Base-by-base conservation (phyloP, 2,329 filamentous ascomycete genomes). In the Sodiomyces alkalinus region DNA sequence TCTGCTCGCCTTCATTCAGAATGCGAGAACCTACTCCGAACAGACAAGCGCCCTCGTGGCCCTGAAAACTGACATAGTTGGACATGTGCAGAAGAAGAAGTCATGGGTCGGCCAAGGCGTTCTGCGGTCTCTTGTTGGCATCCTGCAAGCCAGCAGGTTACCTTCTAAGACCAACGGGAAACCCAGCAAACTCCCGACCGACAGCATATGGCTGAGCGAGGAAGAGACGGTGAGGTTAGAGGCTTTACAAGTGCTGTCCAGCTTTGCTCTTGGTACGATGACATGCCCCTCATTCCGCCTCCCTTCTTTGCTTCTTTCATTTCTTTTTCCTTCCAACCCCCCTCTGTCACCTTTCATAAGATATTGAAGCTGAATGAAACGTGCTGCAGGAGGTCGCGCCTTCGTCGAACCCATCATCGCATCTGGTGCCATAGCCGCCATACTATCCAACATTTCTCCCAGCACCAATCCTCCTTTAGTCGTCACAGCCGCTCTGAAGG, bases 31-130 rank as follows among this genome's bases (percentile, higher is more conserved):
- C 19, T 48, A 55, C 26, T 39, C 52, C 14, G 67, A 74, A 37
- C 67, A 68, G 41, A 56, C 68, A 22, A 56, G 62, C 16, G 68
- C 74, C 27, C 62, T 94, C 24, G 72, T 75, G 39, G 61, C 64
- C 22, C 58, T 98, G 17, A 96, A 93, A 59, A 90, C 93, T 51
- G 80, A 90, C 37, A 68, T 92, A 26, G 74, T 93, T 34, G 90
- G 90, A 15, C 83, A 96, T 51, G 67, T 79, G 19, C 75, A 87
- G 50, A 76, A 77, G 49, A 98, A 98, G 54, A 78, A 87, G 52
- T 55, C 71, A 32, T 86, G 77, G 61, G 64, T 94, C 22, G 62
- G 61, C 33, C 57, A 70, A 30, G 86, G 86, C 12, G 61, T 81
- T 17, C 53, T 90, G 26, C 64, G 70, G 29, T 64, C 68, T 19